Evolutionary conservation across 805 yeast genomes (phyloP).

Genomic region (Ogataea ganodermae): DNA sequence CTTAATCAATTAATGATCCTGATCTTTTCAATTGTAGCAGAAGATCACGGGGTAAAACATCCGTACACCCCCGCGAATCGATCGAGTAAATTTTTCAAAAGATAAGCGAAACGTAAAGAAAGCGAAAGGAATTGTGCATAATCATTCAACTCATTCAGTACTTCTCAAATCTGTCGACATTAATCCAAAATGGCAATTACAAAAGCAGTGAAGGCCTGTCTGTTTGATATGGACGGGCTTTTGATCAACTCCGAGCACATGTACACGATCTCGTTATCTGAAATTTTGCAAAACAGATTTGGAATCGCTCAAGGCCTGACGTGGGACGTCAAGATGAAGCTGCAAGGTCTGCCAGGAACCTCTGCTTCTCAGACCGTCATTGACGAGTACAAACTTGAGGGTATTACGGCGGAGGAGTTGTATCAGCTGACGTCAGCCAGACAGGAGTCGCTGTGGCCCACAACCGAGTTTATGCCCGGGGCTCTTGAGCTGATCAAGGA

Average conservation of each 20-base stretch:
- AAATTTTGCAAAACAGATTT: conserved; percentile 56
- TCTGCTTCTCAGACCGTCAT: conserved; percentile 67
- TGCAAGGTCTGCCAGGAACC: conserved; percentile 91
- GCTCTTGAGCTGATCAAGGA: conserved; percentile 67
- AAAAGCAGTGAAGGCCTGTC: conserved; percentile 30
- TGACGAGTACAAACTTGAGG: conserved; percentile 66
- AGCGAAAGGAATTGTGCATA: no score
- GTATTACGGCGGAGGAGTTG: conserved; percentile 63
- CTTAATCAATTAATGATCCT: no score
- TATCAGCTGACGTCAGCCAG: conserved; percentile 50
- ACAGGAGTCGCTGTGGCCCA: conserved; percentile 64
- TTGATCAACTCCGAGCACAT: conserved; percentile 89
- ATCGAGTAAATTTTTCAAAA: not conserved
- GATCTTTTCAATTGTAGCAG: no score
- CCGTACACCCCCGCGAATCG: not conserved
- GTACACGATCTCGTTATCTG: conserved; percentile 77
- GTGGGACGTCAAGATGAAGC: conserved; percentile 84
- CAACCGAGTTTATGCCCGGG: conserved; percentile 76
- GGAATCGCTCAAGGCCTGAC: conserved; percentile 70
- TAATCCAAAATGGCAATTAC: conserved; percentile 11
- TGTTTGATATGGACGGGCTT: conserved; percentile 90
- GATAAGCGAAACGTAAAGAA: not conserved
- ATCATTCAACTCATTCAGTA: not conserved
- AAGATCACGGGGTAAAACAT: no score
- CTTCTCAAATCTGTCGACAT: no score